Conservation (phyloP, 225 moss, liverwort and hornwort genomes). For the Rhytidiadelphus loreus region DNA sequence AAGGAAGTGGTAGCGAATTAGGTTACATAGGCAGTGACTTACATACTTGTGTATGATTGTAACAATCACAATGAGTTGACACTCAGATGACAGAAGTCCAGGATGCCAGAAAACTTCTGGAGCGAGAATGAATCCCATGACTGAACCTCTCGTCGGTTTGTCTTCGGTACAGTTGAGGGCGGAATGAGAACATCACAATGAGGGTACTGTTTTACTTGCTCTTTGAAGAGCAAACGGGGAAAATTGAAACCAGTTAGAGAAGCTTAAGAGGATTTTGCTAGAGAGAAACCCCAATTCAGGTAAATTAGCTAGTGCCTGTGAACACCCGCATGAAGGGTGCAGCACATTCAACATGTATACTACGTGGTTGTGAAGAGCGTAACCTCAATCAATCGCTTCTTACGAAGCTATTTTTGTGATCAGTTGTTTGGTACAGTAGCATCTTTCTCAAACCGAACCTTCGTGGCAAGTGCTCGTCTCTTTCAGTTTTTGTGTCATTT, state of each 20-base stretch:
- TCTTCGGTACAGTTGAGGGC: not conserved
- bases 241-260: not conserved
- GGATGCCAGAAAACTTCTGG: not conserved
- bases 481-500: not conserved
- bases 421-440: not conserved
- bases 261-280: not conserved
- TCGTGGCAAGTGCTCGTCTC: not conserved
- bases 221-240: not conserved
- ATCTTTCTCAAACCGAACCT: not conserved
- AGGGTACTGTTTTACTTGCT: not conserved
- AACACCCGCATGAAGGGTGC: not conserved
- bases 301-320: not conserved
- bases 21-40: not conserved
- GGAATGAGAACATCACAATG: not conserved
- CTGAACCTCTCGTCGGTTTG: not conserved
- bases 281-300: not conserved
- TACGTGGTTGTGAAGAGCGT: conserved; percentile 8
- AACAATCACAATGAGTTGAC: not conserved
- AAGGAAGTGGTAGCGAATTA: conserved; percentile 38
- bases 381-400: not conserved
- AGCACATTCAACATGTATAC: conserved; percentile 2
- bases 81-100: not conserved
- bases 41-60: not conserved
- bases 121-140: not conserved
- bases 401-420: not conserved